Evolutionary conservation across 1,139 yeast species (phyloP), one percentile per base, ranked within the genome.

Genomic region (Candida frijolesensis): DNA sequence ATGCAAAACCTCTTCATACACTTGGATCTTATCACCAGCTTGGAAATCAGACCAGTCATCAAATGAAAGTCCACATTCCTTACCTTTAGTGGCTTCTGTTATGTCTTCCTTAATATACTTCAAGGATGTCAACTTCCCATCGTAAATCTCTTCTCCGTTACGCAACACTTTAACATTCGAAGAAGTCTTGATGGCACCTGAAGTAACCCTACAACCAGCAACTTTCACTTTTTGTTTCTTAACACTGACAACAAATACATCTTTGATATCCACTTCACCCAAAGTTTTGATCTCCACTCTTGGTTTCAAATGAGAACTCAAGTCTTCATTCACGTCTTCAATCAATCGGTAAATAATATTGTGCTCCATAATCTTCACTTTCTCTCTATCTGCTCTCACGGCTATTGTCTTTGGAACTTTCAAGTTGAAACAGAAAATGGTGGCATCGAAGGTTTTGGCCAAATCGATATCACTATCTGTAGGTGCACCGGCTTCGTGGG

Each of bases 141-240:
- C 78, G 66, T 74, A 89, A 1, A 94, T 70, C 7, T 72, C 72
- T 44, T 79, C 70, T 10, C 70, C 76, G 10, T 72, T 69, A 59
- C 98, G 79, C 49, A 82, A 59, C 1, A 94, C 86, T 62, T 87
- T 83, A 12, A 91, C 83, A 38, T 71, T 70, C 1, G 87, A 73
- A 12, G 82, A 76, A 56, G 88, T 78, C 57, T 81, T 79, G 43
- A 94, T 68, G 1, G 72, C 66, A 10, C 99, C 99, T 45, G 79
- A 80, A 16, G 71, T 63, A n/a, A 94, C 91, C 62, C 87, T 85
- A 62, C 96, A 89, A 4, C 99, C 99, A 0, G 98, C 99, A 61
- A 94, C 81, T 57, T 78, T 79, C 49, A 82, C 68, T 19, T 73
- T 74, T 50, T 75, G 76, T 58, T 80, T 82, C 58, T 72, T 77